A percentile compares a stretch with the other conserved stretches of the same genome.
Evolutionary conservation across 2,329 filamentous ascomycete species (phyloP).

Genomic region (Fusarium aywerte): DNA sequence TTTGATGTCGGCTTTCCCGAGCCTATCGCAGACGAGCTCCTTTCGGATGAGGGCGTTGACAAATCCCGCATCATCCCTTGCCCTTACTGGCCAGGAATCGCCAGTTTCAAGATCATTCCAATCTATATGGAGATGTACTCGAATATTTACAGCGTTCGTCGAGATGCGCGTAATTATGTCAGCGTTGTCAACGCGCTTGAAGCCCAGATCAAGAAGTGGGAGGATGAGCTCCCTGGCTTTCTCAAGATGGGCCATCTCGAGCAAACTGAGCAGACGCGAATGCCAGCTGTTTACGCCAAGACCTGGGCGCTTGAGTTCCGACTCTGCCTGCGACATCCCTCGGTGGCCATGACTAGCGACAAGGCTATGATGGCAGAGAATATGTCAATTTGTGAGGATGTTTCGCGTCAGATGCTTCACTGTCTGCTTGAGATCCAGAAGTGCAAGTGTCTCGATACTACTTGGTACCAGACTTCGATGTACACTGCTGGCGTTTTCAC

Average conservation of each 20-base stretch:
- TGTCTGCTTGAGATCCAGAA: conserved; percentile 68
- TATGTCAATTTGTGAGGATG: conserved; percentile 72
- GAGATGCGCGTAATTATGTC: conserved; percentile 71
- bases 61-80: conserved; percentile 67
- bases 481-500: conserved; percentile 80
- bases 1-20: conserved; percentile 83
- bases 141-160: conserved; percentile 77
- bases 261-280: conserved; percentile 55
- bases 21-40: conserved; percentile 74
- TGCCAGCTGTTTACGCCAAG: conserved; percentile 66
- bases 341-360: conserved; percentile 66
- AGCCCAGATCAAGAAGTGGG: conserved; percentile 70
- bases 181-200: conserved; percentile 73
- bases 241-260: conserved; percentile 61
- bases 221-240: conserved; percentile 70
- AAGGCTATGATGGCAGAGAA: conserved; percentile 68
- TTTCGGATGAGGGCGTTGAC: conserved; percentile 73
- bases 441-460: conserved; percentile 77
- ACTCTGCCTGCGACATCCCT: conserved; percentile 70
- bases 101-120: conserved; percentile 71
- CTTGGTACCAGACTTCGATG: conserved; percentile 79
- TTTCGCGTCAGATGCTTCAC: conserved; percentile 71
- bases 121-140: conserved; percentile 79
- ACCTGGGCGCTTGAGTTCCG: conserved; percentile 67
- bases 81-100: conserved; percentile 73